phyloP scores from a whole-genome alignment of 1,284 basidiomycete genomes.

The Irpex sp. region DNA sequence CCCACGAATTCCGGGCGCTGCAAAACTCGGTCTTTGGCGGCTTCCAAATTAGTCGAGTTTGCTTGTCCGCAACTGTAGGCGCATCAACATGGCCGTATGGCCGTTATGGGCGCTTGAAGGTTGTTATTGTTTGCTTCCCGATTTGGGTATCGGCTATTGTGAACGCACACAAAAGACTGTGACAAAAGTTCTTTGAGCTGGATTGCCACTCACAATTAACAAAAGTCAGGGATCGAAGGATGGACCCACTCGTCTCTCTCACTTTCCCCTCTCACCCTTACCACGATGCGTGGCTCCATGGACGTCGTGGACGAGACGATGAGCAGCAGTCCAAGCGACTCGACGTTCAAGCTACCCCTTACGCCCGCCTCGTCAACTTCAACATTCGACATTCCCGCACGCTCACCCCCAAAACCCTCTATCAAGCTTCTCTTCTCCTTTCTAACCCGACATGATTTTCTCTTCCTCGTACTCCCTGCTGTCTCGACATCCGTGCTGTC shows the following conservation, averaged over 20 bases:
- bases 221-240: slow-evolving; percentile 27
- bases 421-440: slow-evolving; percentile 66
- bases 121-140: background rate
- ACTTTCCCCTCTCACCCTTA: slow-evolving; percentile 20
- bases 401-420: slow-evolving; percentile 41
- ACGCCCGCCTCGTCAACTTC: slow-evolving; percentile 21
- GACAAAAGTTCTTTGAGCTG: slow-evolving; percentile 1
- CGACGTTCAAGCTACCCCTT: slow-evolving; percentile 23
- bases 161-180: slow-evolving; percentile 6
- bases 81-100: background rate
- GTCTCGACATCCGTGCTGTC: slow-evolving; percentile 63
- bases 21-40: no score
- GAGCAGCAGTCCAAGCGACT: slow-evolving; percentile 26
- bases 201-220: slow-evolving; percentile 7
- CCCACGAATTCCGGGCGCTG: no score
- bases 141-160: slow-evolving; percentile 5
- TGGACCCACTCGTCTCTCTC: slow-evolving; percentile 6
- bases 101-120: background rate
- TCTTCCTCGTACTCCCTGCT: slow-evolving; percentile 71
- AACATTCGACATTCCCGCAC: slow-evolving; percentile 21
- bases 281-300: slow-evolving; percentile 29
- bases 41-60: no score
- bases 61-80: no score
- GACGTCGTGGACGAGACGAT: slow-evolving; percentile 30
- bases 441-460: slow-evolving; percentile 50